A percentile compares a stretch with the other conserved stretches of the same genome.
Conservation (phyloP, 2,329 filamentous ascomycete species). For the Arthrinium phaeospermum region DNA sequence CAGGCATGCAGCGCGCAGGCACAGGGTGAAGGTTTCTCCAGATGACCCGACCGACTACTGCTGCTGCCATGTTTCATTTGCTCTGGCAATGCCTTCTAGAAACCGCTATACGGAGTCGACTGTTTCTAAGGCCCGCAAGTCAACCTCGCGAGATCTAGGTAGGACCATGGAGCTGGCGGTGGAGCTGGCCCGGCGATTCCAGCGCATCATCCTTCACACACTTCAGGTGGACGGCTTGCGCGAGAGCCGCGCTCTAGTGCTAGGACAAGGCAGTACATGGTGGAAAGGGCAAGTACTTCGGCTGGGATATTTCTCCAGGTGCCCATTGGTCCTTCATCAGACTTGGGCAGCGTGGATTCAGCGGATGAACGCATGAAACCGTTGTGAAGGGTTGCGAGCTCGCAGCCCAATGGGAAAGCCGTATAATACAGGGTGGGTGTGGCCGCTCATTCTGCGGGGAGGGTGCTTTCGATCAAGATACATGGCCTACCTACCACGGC, state of each 20-base stretch:
- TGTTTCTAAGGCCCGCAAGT: conserved; percentile 9
- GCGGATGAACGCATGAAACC: conserved; percentile 58
- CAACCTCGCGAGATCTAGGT: conserved; percentile 4
- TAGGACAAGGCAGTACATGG: conserved; percentile 37
- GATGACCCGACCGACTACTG: neutral
- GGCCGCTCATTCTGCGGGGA: conserved; percentile 38
- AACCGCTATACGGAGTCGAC: conserved; percentile 14
- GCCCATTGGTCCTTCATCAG: conserved; percentile 51
- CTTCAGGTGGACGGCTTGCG: conserved; percentile 22
- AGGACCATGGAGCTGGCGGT: conserved; percentile 16
- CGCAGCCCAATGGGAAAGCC: conserved; percentile 46
- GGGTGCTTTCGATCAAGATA: conserved; percentile 24
- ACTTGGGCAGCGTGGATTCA: conserved; percentile 50
- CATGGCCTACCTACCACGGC: neutral
- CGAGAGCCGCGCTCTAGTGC: conserved; percentile 29
- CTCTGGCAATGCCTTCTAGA: conserved; percentile 16
- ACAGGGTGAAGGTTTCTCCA: neutral
- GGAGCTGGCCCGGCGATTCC: conserved; percentile 16
- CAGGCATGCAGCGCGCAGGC: neutral
- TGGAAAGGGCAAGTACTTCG: conserved; percentile 46
- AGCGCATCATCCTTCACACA: conserved; percentile 15
- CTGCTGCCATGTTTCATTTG: conserved; percentile 17
- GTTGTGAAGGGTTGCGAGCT: conserved; percentile 48
- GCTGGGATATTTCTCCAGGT: conserved; percentile 44
- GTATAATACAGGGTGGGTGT: conserved; percentile 37